Conservation (phyloP, 441 rosid species). For the Melastoma candidum region DNA sequence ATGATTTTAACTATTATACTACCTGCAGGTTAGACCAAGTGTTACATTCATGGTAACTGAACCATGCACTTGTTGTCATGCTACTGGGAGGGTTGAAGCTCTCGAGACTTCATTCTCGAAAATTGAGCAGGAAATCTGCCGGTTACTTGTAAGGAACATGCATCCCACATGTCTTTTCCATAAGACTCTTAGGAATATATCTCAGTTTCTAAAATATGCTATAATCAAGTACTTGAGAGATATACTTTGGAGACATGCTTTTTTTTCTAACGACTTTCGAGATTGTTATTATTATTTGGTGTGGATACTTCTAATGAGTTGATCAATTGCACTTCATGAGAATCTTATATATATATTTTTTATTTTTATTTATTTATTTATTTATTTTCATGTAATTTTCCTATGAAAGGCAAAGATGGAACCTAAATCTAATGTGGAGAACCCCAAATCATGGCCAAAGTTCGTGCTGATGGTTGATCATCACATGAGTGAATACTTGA, state of each 20-base stretch:
- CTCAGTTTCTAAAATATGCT: not conserved
- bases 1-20: too few species aligned
- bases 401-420: conserved; percentile 49
- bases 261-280: too few species aligned
- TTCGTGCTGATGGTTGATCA: conserved; percentile 71
- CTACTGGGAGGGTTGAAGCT: conserved; percentile 97
- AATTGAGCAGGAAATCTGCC: conserved; percentile 91
- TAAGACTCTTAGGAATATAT: not conserved
- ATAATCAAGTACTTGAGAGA: too few species aligned
- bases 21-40: conserved; percentile 83
- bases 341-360: too few species aligned
- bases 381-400: conserved; percentile 3
- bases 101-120: conserved; percentile 87
- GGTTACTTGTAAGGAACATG: conserved; percentile 56
- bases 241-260: too few species aligned
- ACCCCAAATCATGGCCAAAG: conserved; percentile 82
- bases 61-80: conserved; percentile 88
- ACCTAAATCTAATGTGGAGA: conserved; percentile 50
- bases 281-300: too few species aligned
- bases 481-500: conserved; percentile 76
- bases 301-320: too few species aligned
- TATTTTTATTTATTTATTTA: not conserved
- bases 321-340: too few species aligned
- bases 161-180: conserved; percentile 1
- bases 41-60: conserved; percentile 94